Percentiles rank a stretch among this genome's conserved stretches.
These are phyloP conservation scores for Populus alba DNA, from an alignment of 345 rosid genomes.

Conservation along the genomic window DNA sequence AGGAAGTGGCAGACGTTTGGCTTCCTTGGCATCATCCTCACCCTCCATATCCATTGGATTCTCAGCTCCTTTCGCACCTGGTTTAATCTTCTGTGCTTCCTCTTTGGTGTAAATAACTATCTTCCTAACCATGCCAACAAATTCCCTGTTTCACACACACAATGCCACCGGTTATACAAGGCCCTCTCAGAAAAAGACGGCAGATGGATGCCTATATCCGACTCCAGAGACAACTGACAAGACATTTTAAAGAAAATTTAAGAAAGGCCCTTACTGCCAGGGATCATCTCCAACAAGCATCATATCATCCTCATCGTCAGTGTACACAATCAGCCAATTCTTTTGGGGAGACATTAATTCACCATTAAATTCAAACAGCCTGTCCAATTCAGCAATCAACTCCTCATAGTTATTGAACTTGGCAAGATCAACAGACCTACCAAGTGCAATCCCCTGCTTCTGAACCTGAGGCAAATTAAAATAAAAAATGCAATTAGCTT, in stretches of 20 bases:
- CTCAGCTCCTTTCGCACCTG: slow-evolving; percentile 26
- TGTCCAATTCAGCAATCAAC: slow-evolving; percentile 48
- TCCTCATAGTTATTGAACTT: slow-evolving; percentile 45
- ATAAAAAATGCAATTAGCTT: not conserved
- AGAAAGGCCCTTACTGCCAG: slow-evolving; percentile 43
- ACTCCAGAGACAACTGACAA: not conserved
- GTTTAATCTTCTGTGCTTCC: slow-evolving; percentile 48
- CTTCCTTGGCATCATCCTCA: slow-evolving; percentile 16
- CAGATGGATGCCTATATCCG: not conserved
- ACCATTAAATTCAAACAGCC: slow-evolving; percentile 51
- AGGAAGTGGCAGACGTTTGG: slow-evolving; percentile 6
- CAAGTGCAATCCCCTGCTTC: slow-evolving; percentile 54
- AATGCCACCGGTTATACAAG: not conserved
- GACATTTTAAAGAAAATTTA: not conserved
- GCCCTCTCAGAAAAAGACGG: not conserved
- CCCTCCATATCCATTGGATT: slow-evolving; percentile 3
- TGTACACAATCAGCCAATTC: slow-evolving; percentile 51
- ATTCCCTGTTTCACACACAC: slow-evolving; percentile 39
- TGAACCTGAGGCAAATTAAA: slow-evolving; percentile 35
- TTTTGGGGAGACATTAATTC: slow-evolving; percentile 39
- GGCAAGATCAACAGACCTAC: slow-evolving; percentile 52
- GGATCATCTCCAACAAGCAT: slow-evolving; percentile 68
- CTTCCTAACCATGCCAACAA: slow-evolving; percentile 52
- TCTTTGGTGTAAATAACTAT: slow-evolving; percentile 47
- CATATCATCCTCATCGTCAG: slow-evolving; percentile 56